Base-by-base conservation (phyloP, 805 yeast species). In the Wickerhamiella dianesei region DNA sequence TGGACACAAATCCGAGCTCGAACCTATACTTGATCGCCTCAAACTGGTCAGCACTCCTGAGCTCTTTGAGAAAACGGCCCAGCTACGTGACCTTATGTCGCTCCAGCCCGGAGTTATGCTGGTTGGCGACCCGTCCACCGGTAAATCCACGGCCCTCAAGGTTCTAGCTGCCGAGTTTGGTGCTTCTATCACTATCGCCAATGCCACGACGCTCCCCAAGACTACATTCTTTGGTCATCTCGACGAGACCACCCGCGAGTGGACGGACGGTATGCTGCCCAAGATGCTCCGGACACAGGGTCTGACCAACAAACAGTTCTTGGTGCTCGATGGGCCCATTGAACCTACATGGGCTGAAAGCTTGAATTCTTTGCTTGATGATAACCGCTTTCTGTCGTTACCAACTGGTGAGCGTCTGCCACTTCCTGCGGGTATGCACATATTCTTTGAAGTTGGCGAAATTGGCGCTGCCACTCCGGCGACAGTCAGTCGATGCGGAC, bases 321-420 rank as follows among this genome's bases (percentile, higher is more conserved):
- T 89, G 49, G 72, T 88, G 0, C 82, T 89, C 58, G 96, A 89
- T 63, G 94, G 96, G 37, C 95, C 86, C 55, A 75, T 89, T 35
- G 96, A 89, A 59, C 96, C 97, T 0, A 79, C 76, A 37, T 89
- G 96, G 94, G 85, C 85, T 1, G 97, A 89, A 56, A 81, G 82
- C 47, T 66, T 89, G 53, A 89, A 89, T 65, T 82, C 94, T 65
- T 92, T 87, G 8, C 68, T 89, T 16, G 97, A 89, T 63, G 97
- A 89, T 54, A 89, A 87, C 63, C 77, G 75, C 52, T 53, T 82
- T 1, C 63, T 89, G 39, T 87, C 96, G 0, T 66, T 89, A 8
- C 92, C 97, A 0, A 86, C 78, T 58, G 97, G 97, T 37, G 97
- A 89, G 59, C 73, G 96, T 19, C 59, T 89, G 4, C 65, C 72